A percentile compares a stretch with the other conserved stretches of the same genome.
Evolutionary conservation across 2,329 filamentous ascomycete genomes (phyloP).

Genomic region (Beauveria scarabaeidicola): DNA sequence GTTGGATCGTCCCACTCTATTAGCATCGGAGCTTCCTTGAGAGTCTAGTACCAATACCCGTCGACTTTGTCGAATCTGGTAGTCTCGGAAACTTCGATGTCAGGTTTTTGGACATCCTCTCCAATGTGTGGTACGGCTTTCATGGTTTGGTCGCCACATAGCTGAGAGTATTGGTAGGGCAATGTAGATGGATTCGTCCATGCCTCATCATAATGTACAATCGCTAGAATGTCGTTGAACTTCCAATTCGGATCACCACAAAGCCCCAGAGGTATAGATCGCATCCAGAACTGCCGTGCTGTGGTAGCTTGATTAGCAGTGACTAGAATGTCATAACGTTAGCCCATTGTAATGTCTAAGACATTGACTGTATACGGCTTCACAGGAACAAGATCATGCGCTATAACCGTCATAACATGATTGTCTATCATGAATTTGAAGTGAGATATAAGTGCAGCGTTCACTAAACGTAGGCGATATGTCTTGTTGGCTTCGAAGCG

Average conservation of each 20-base stretch:
- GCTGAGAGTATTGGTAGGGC: background rate
- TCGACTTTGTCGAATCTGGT: background rate
- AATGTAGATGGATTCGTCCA: background rate
- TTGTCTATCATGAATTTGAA: conserved; percentile 46
- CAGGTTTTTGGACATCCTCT: background rate
- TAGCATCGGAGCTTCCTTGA: background rate
- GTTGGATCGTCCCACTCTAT: background rate
- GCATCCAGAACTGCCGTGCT: background rate
- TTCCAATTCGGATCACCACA: background rate
- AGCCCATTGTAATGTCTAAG: conserved; percentile 19
- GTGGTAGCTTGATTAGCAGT: background rate
- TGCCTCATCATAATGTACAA: background rate
- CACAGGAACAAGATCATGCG: conserved; percentile 46
- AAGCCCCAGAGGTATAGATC: background rate
- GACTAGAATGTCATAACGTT: background rate
- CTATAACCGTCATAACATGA: conserved; percentile 49
- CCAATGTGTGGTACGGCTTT: background rate
- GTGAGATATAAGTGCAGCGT: conserved; percentile 34
- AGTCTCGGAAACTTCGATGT: background rate
- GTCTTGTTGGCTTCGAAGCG: conserved; percentile 32
- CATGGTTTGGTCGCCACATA: background rate
- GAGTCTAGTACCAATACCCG: background rate
- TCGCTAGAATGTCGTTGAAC: background rate
- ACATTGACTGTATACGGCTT: conserved; percentile 27
- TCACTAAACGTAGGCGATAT: conserved; percentile 41